These are phyloP conservation scores for Aspergillus sp. DNA, from an alignment of 2,329 filamentous ascomycete genomes.

Conservation along the genomic window DNA sequence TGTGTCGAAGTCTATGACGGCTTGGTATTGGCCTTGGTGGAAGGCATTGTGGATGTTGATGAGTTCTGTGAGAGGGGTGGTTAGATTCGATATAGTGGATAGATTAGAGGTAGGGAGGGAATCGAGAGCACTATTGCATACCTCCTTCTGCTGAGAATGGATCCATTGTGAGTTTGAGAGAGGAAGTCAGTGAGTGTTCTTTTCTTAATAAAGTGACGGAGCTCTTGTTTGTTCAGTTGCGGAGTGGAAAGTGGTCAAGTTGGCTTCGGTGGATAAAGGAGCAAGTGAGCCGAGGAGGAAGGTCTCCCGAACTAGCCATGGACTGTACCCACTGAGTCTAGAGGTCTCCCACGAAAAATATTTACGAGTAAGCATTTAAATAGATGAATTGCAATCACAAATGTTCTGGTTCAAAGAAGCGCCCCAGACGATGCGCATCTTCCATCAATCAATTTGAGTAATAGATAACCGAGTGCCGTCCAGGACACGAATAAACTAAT, in stretches of 20 bases:
- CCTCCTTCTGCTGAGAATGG: conserved; percentile 65
- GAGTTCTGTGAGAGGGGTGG: conserved; percentile 52
- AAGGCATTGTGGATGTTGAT: conserved; percentile 68
- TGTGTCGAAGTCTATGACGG: conserved; percentile 82
- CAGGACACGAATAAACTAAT: conserved; percentile 11
- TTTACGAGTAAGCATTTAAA: background rate
- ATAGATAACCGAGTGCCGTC: conserved; percentile 17
- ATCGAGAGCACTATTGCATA: conserved; percentile 27
- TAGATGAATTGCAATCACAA: background rate
- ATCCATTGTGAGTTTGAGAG: conserved; percentile 50
- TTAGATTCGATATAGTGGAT: conserved; percentile 9
- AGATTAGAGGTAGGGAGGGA: background rate
- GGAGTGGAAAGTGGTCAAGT: conserved; percentile 23
- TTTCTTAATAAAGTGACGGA: background rate
- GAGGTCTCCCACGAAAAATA: no score
- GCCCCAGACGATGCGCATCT: conserved; percentile 16
- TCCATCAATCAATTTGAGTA: conserved; percentile 21
- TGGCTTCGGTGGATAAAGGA: conserved; percentile 19
- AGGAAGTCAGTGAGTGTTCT: conserved; percentile 7
- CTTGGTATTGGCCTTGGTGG: conserved; percentile 78
- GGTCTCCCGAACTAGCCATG: conserved; percentile 7
- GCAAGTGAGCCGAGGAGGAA: conserved; percentile 17
- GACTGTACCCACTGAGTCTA: background rate
- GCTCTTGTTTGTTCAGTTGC: conserved; percentile 1
- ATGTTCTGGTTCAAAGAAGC: conserved; percentile 13